Conservation (phyloP, 2,329 filamentous ascomycete genomes). For the Ceratocystis albifundus region DNA sequence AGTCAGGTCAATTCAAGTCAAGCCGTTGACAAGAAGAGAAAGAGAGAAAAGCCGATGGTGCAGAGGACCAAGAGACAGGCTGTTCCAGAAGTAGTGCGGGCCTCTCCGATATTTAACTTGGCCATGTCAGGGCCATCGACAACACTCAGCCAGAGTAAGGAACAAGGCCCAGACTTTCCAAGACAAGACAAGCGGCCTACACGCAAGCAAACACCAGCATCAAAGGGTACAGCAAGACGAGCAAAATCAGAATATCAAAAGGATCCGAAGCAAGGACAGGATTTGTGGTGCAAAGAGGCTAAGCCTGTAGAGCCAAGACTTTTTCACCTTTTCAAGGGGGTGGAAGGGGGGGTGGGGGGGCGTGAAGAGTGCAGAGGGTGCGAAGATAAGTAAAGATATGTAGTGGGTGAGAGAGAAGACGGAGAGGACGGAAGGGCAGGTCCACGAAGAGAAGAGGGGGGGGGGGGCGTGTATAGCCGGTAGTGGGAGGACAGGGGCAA, state of each 20-base stretch:
- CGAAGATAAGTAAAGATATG: neutral
- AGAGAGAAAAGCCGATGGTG: neutral
- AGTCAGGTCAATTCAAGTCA: slow-evolving; percentile 3
- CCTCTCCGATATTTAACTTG: slow-evolving; percentile 1
- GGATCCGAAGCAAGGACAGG: slow-evolving; percentile 10
- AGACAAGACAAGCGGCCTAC: neutral
- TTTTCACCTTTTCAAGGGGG: slow-evolving; percentile 10
- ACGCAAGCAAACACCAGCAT: slow-evolving; percentile 11
- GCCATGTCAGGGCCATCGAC: slow-evolving; percentile 9
- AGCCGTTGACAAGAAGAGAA: neutral
- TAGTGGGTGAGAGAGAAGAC: neutral
- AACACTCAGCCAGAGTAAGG: neutral
- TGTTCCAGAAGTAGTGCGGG: neutral
- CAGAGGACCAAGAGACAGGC: neutral
- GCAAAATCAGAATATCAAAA: slow-evolving; percentile 10
- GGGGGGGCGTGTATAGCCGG: neutral
- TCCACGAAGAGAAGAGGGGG: neutral
- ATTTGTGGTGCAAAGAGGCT: slow-evolving; percentile 9
- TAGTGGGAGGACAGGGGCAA: neutral
- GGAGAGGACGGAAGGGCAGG: neutral
- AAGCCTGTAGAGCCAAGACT: slow-evolving; percentile 12
- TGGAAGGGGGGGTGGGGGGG: slow-evolving; percentile 2
- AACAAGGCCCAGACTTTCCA: neutral
- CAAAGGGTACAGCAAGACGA: neutral
- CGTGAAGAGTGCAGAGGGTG: neutral